Evolutionary conservation across 441 rosid genomes (phyloP).

Genomic region (Pelargonium australe): DNA sequence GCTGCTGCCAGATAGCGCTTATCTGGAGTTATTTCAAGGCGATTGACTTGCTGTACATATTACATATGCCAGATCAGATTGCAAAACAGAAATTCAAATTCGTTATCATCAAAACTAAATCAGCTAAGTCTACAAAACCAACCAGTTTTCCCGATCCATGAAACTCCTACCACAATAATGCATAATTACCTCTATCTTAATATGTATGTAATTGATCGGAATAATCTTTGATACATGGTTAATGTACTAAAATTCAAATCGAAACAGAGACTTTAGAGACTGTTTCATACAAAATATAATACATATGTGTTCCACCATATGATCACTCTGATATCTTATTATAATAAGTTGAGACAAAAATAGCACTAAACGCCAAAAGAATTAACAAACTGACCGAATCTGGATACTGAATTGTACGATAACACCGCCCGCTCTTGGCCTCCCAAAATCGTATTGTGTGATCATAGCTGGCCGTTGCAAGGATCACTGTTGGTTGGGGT

Average conservation of each 20-base stretch:
- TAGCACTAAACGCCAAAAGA: neutral
- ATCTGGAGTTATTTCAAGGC: constrained; percentile 93
- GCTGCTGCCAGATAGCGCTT: constrained; percentile 76
- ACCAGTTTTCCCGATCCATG: neutral
- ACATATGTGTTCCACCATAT: neutral
- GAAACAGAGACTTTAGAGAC: neutral
- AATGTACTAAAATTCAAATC: neutral
- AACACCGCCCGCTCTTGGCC: constrained; percentile 90
- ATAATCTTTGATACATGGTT: neutral
- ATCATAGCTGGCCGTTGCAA: constrained; percentile 93
- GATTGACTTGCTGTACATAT: constrained; percentile 67
- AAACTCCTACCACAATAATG: neutral
- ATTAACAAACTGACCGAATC: constrained; percentile 43
- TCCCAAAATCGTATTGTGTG: constrained; percentile 90
- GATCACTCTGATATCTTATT: neutral
- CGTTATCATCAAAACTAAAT: neutral
- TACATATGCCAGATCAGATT: neutral
- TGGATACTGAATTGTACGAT: constrained; percentile 85
- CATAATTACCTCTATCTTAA: neutral
- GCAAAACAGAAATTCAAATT: neutral
- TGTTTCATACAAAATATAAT: neutral
- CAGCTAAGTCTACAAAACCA: neutral
- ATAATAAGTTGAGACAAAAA: neutral
- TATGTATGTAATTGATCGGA: neutral
- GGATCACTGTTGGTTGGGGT: constrained; percentile 43